Evolutionary conservation across 2,329 filamentous ascomycete species (phyloP).

Genomic region (Phyllosticta citriasiana): DNA sequence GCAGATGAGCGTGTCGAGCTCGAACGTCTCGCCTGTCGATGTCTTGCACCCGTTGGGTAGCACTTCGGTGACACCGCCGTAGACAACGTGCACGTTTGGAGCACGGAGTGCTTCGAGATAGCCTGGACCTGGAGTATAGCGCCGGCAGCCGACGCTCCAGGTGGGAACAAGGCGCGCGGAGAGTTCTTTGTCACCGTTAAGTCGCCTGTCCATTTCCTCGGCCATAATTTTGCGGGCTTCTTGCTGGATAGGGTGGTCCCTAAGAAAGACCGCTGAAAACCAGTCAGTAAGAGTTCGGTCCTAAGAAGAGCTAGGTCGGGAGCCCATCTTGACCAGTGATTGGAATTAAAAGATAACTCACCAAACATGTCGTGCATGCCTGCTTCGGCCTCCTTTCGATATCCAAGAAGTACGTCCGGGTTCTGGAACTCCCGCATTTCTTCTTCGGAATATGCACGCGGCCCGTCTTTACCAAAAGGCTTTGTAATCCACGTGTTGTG

Average conservation of each 20-base stretch:
- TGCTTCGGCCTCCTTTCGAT: slow-evolving; percentile 37
- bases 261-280: slow-evolving; percentile 30
- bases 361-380: slow-evolving; percentile 39
- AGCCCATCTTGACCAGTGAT: no score
- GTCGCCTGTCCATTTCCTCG: slow-evolving; percentile 33
- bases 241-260: slow-evolving; percentile 30
- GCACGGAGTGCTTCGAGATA: slow-evolving; percentile 24
- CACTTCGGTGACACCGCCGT: slow-evolving; percentile 17
- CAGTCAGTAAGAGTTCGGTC: background rate
- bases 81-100: slow-evolving; percentile 18
- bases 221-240: slow-evolving; percentile 31
- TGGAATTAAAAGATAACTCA: background rate
- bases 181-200: slow-evolving; percentile 30
- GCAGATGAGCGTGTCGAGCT: slow-evolving; percentile 23
- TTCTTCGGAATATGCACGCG: slow-evolving; percentile 32
- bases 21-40: slow-evolving; percentile 19
- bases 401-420: slow-evolving; percentile 28
- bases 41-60: slow-evolving; percentile 22
- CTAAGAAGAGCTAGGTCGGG: no score
- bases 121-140: slow-evolving; percentile 24
- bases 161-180: slow-evolving; percentile 37
- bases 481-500: slow-evolving; percentile 43
- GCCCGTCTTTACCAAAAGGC: slow-evolving; percentile 29
- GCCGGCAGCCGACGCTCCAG: slow-evolving; percentile 26
- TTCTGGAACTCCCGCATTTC: slow-evolving; percentile 35